These are phyloP conservation scores for Paulownia fortunei DNA, from an alignment of 257 asterid genomes.

Conservation along the genomic window DNA sequence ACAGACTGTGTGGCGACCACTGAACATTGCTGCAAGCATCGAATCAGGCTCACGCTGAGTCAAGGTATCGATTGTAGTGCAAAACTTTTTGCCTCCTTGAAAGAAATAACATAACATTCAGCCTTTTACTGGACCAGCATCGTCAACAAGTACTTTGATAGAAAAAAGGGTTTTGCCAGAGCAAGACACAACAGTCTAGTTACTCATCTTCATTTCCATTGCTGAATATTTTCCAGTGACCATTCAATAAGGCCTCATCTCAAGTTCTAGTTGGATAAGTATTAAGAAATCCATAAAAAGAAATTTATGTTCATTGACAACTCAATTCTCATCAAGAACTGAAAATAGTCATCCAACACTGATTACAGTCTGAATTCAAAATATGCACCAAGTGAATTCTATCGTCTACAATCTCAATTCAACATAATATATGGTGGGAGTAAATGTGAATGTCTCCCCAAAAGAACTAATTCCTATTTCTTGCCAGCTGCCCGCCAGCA, in stretches of 20 bases:
- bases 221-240: neutral
- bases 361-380: neutral
- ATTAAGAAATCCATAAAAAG: constrained; percentile 2
- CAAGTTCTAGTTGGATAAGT: constrained; percentile 18
- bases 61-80: constrained; percentile 85
- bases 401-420: neutral
- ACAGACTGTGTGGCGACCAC: constrained; percentile 84
- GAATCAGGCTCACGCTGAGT: constrained; percentile 90
- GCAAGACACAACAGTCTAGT: neutral
- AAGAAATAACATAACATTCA: constrained; percentile 22
- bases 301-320: constrained; percentile 10
- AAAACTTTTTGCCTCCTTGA: constrained; percentile 84
- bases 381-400: neutral
- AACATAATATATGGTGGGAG: neutral
- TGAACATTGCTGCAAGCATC: constrained; percentile 97
- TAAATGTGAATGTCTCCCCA: neutral
- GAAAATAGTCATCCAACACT: neutral
- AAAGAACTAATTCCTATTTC: neutral
- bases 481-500: no score
- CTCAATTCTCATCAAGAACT: constrained; percentile 15
- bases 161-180: neutral
- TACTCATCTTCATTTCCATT: neutral
- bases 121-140: neutral
- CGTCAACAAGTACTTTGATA: neutral
- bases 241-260: constrained; percentile 9